Evolutionary conservation across 1,284 basidiomycete species (phyloP), one percentile per base, ranked within the genome.

Genomic region (Limonomyces culmigenus): DNA sequence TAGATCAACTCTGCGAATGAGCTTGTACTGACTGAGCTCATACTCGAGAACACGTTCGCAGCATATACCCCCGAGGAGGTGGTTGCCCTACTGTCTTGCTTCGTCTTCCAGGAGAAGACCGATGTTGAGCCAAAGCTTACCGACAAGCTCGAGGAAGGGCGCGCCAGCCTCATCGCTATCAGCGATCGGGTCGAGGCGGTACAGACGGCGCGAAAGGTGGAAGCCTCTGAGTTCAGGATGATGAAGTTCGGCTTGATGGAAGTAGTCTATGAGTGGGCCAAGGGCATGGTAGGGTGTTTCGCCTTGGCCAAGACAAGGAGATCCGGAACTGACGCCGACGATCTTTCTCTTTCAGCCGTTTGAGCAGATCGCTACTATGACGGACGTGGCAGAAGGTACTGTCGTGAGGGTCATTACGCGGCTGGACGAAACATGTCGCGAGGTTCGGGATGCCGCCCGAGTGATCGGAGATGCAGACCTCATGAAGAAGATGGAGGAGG

Each of bases 181-280:
- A 80, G 76, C n/a, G 86, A 95, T 32, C 67, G 79, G 18, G 75
- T 99, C 3, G 76, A 75, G 29, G 58, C 70, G 10, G 70, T 86
- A 14, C 91, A 97, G 51, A 73, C 86, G 44, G 54, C 59, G 19
- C 72, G 88, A 50, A 81, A 80, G 47, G 83, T 95, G 1, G 62
- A 72, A 29, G 74, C 71, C 19, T 83, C 84, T 46, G 85, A 81
- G 41, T 83, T 81, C 51, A 65, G 70, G 32, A 67, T 64, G 34
- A 70, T 89, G 44, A 93, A 92, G 55, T 83, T 85, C 43, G 93
- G 93, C 2, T 61, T 99, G 18, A 76, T 88, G 10, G 87, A 95
- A 50, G 92, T 96, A 1, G 93, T 97, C 5, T 96, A 97, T 53
- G 91, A 97, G 54, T 99, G 95, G 95, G 92, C 95, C 0, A 84